Evolutionary conservation across 768 basidiomycete species (phyloP).

Genomic region (Rhizopogon vulgaris): DNA sequence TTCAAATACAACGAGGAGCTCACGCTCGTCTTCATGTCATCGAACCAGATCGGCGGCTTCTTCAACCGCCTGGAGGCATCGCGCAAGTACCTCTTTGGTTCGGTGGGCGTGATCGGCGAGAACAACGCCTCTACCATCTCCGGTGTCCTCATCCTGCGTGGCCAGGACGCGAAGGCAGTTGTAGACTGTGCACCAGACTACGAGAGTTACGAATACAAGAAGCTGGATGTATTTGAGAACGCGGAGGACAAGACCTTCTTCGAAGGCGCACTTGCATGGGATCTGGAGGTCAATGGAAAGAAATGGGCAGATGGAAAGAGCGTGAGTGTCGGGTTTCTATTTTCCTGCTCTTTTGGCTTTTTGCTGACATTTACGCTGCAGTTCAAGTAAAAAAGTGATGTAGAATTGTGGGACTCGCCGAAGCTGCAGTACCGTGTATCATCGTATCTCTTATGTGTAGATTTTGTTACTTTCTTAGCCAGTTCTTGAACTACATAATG

Average conservation of each 20-base stretch:
- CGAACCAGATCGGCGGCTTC: constrained; percentile 91
- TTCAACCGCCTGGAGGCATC: constrained; percentile 98
- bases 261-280: constrained; percentile 91
- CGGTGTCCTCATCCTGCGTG: constrained; percentile 80
- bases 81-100: constrained; percentile 94
- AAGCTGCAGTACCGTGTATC: constrained; percentile 1
- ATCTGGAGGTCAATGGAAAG: constrained; percentile 83
- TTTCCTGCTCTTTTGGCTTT: neutral
- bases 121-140: constrained; percentile 73
- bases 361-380: constrained; percentile 6
- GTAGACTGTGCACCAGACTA: constrained; percentile 84
- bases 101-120: constrained; percentile 83
- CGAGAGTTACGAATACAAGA: constrained; percentile 81
- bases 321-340: constrained; percentile 41
- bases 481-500: neutral
- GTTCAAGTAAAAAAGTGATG: constrained; percentile 24
- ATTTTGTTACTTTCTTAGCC: neutral
- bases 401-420: neutral
- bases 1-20: constrained; percentile 97
- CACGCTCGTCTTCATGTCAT: constrained; percentile 89
- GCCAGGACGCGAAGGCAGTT: constrained; percentile 63
- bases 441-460: neutral
- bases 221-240: constrained; percentile 62
- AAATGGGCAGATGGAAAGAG: constrained; percentile 89
- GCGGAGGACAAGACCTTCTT: constrained; percentile 83